These are phyloP conservation scores for Halenospora varia DNA, from an alignment of 495 filamentous ascomycete species.

Conservation along the genomic window DNA sequence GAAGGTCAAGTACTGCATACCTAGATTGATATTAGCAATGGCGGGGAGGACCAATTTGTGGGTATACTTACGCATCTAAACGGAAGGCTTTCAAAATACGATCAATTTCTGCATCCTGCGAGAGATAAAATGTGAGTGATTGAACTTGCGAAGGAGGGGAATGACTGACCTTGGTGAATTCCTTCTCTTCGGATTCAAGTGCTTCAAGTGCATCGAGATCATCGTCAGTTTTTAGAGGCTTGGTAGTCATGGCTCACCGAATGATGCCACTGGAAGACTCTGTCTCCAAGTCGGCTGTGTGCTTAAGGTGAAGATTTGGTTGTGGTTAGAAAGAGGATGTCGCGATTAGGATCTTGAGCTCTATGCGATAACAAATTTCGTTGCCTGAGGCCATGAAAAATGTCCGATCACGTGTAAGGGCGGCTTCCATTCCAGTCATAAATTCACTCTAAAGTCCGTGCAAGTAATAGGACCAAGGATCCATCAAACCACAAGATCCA, in stretches of 20 bases:
- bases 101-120: conserved; percentile 90
- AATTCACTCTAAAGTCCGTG: no score
- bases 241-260: conserved; percentile 28
- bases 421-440: no score
- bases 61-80: conserved; percentile 70
- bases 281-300: conserved; percentile 1
- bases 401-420: no score
- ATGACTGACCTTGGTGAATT: conserved; percentile 71
- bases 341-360: no score
- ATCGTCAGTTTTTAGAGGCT: conserved; percentile 43
- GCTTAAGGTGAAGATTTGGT: no score
- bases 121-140: conserved; percentile 18
- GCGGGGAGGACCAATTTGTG: not conserved
- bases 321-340: no score
- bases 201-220: conserved; percentile 79
- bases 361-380: no score
- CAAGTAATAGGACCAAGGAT: no score
- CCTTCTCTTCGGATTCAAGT: conserved; percentile 81
- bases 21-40: conserved; percentile 32
- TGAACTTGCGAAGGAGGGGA: not conserved
- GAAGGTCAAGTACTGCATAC: conserved; percentile 93
- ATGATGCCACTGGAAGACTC: conserved; percentile 6
- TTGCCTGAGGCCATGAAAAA: no score
- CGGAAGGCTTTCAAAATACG: conserved; percentile 88
- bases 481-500: no score